Conservation (phyloP, 202 grass and related monocot genomes). For the Eragrostis tef region DNA sequence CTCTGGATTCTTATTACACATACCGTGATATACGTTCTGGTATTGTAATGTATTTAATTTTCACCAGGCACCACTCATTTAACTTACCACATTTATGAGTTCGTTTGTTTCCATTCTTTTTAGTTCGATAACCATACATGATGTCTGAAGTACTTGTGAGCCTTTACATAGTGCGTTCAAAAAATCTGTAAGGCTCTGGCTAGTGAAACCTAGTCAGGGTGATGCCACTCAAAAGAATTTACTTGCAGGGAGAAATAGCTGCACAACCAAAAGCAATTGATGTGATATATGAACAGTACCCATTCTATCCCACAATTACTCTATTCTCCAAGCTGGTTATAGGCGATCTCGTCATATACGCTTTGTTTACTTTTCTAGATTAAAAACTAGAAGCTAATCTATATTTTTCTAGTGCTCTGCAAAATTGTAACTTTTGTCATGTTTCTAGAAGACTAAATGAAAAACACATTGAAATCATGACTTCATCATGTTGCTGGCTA, state of each 20-base stretch:
- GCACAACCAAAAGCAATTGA: not conserved
- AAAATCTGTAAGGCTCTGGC: not conserved
- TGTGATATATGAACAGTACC: not conserved
- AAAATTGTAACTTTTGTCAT: not conserved
- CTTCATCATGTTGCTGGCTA: not conserved
- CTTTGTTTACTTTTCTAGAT: not conserved
- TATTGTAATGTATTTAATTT: not conserved
- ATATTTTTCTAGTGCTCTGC: not conserved
- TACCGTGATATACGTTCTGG: not conserved
- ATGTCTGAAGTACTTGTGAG: not conserved
- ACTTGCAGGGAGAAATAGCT: not conserved
- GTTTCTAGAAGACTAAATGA: slow-evolving; percentile 4
- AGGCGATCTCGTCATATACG: not conserved
- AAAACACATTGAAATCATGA: not conserved
- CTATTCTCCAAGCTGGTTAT: not conserved
- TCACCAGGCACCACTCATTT: not conserved
- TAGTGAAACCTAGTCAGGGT: not conserved
- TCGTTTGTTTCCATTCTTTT: not conserved
- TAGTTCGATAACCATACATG: not conserved
- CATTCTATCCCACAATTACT: not conserved
- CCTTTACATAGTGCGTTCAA: not conserved
- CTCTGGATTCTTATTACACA: not conserved
- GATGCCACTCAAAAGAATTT: not conserved
- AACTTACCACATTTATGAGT: not conserved
- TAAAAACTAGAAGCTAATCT: slow-evolving; percentile 9